phyloP scores from a whole-genome alignment of 495 filamentous ascomycete species.

The Evernia prunastri region DNA sequence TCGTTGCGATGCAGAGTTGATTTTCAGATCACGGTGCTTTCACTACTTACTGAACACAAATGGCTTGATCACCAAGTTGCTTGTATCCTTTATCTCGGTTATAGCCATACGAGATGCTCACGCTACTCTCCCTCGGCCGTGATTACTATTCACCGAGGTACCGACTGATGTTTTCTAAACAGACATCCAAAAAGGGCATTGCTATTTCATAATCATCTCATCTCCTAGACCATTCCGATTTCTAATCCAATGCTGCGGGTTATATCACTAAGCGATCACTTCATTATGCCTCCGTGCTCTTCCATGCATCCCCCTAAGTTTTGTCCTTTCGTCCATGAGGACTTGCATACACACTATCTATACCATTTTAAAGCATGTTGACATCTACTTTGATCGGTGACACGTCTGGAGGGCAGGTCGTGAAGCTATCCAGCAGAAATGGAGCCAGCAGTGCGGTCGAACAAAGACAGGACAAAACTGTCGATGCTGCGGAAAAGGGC shows the following conservation, averaged over 20 bases:
- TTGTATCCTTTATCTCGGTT: neutral
- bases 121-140: slow-evolving; percentile 5
- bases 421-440: neutral
- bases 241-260: neutral
- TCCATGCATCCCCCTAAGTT: neutral
- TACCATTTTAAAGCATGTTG: neutral
- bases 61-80: neutral
- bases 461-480: neutral
- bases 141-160: slow-evolving; percentile 14
- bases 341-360: neutral
- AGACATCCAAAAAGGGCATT: neutral
- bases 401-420: neutral
- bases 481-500: slow-evolving; percentile 4
- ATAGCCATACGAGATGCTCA: neutral
- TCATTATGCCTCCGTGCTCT: neutral
- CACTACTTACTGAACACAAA: too few relatives aligned
- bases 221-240: neutral
- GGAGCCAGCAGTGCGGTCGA: neutral
- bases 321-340: neutral
- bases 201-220: neutral
- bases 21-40: too few relatives aligned
- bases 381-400: neutral
- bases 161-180: neutral
- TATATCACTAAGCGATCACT: neutral
- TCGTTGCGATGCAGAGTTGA: too few relatives aligned